Percentiles rank a stretch among this genome's conserved stretches.
Evolutionary conservation across 148 eudicot species (phyloP).

Genomic region (Rheum nobile): DNA sequence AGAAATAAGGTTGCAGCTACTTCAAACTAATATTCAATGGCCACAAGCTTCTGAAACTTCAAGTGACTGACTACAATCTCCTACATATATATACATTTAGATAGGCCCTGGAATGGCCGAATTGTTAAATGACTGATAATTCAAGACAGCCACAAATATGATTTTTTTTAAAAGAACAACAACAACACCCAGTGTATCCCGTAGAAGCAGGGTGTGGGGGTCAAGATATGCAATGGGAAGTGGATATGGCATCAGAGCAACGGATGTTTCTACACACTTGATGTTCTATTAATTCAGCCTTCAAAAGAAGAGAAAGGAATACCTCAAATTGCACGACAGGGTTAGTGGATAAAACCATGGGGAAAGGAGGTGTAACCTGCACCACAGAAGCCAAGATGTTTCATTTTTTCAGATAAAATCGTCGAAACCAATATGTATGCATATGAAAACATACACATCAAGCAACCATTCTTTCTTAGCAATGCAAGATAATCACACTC

Average conservation of each 20-base stretch:
- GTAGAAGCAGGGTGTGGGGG: too few species aligned
- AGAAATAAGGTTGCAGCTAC: background rate
- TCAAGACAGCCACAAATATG: background rate
- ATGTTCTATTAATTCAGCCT: background rate
- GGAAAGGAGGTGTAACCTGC: slow-evolving; percentile 94
- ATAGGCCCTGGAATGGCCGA: background rate
- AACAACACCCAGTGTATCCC: too few species aligned
- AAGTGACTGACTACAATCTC: background rate
- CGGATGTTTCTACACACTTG: background rate
- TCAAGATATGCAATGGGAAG: background rate
- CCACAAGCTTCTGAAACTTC: background rate
- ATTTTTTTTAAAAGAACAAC: too few species aligned
- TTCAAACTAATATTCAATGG: background rate
- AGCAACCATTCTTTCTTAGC: background rate
- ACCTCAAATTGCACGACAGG: slow-evolving; percentile 91
- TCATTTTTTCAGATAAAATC: background rate
- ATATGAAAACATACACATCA: background rate
- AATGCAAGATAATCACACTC: background rate
- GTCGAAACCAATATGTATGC: background rate
- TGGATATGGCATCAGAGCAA: background rate
- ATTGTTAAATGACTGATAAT: background rate
- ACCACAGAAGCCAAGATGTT: slow-evolving; percentile 10
- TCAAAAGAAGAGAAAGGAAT: slow-evolving; percentile 10
- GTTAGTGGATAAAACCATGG: slow-evolving; percentile 50
- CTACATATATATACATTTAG: background rate